These are phyloP conservation scores for Closterium sp. DNA, from an alignment of 139 green algal species.

Conservation along the genomic window DNA sequence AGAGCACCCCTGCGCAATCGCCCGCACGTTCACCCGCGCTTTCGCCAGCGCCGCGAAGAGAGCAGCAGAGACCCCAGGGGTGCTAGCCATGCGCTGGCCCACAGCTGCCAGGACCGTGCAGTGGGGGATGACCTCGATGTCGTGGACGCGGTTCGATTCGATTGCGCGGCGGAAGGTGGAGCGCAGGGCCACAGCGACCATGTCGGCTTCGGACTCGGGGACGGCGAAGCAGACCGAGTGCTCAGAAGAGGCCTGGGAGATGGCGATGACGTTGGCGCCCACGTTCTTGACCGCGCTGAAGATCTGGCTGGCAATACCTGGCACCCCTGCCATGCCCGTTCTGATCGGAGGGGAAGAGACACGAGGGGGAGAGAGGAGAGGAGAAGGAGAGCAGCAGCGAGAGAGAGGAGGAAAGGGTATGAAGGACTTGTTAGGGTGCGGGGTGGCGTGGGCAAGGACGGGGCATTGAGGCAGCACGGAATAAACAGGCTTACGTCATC, in stretches of 20 bases:
- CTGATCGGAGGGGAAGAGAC: constrained; percentile 7
- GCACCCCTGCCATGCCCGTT: constrained; percentile 96
- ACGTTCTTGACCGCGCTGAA: constrained; percentile 85
- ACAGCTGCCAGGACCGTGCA: constrained; percentile 96
- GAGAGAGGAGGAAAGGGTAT: neutral
- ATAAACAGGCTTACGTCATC: no score
- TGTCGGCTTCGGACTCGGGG: constrained; percentile 12
- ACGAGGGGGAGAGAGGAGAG: neutral
- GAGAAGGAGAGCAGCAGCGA: no score
- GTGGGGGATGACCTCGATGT: constrained; percentile 34
- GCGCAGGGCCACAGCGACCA: constrained; percentile 24
- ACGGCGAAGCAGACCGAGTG: constrained; percentile 96
- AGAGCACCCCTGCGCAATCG: constrained; percentile 76
- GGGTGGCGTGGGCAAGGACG: no score
- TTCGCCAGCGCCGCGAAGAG: constrained; percentile 91
- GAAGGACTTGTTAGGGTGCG: neutral
- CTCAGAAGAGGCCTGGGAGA: constrained; percentile 85
- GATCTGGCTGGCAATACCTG: constrained; percentile 83
- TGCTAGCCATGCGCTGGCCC: constrained; percentile 86
- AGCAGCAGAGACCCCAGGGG: constrained; percentile 82
- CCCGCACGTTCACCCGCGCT: constrained; percentile 61
- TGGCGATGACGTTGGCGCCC: constrained; percentile 96
- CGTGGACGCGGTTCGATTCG: constrained; percentile 66
- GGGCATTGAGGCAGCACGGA: no score
- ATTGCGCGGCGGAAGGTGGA: constrained; percentile 75